Conservation (phyloP, 2,329 filamentous ascomycete genomes). For the Xylaria sp. region DNA sequence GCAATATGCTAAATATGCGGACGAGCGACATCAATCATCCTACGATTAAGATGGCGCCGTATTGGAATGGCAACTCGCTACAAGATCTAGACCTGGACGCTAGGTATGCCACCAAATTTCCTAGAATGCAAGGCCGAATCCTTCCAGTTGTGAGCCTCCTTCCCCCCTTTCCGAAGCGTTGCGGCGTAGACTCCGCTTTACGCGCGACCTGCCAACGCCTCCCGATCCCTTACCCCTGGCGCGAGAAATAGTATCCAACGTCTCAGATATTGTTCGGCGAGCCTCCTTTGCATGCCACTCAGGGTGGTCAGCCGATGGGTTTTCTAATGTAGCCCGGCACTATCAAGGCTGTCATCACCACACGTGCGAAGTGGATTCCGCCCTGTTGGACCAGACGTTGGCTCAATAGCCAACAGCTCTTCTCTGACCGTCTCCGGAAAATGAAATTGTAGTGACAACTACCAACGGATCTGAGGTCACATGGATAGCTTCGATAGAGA, state of each 20-base stretch:
- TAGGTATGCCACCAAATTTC: slow-evolving; percentile 20
- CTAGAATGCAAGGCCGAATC: slow-evolving; percentile 12
- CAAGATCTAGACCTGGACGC: slow-evolving; percentile 14
- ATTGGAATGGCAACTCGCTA: slow-evolving; percentile 9
- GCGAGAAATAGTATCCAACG: neutral
- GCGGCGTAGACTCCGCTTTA: slow-evolving; percentile 14
- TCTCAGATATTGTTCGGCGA: slow-evolving; percentile 23
- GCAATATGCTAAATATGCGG: neutral
- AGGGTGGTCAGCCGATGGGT: neutral
- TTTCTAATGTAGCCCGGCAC: neutral
- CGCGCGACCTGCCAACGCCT: slow-evolving; percentile 12
- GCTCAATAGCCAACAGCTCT: neutral
- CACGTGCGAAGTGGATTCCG: slow-evolving; percentile 4
- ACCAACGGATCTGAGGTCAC: slow-evolving; percentile 13
- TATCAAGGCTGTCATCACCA: neutral
- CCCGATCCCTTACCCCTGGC: slow-evolving; percentile 18
- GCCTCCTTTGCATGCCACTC: neutral
- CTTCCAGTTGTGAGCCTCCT: slow-evolving; percentile 15
- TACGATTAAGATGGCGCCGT: slow-evolving; percentile 5
- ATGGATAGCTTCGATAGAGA: too few relatives aligned
- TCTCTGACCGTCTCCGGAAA: slow-evolving; percentile 3
- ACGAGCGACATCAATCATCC: neutral
- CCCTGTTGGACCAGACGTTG: neutral
- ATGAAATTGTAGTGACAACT: neutral
- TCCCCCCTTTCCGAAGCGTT: slow-evolving; percentile 1